Conservation (phyloP, 2,329 filamentous ascomycete genomes). For the Remersonia thermophila region DNA sequence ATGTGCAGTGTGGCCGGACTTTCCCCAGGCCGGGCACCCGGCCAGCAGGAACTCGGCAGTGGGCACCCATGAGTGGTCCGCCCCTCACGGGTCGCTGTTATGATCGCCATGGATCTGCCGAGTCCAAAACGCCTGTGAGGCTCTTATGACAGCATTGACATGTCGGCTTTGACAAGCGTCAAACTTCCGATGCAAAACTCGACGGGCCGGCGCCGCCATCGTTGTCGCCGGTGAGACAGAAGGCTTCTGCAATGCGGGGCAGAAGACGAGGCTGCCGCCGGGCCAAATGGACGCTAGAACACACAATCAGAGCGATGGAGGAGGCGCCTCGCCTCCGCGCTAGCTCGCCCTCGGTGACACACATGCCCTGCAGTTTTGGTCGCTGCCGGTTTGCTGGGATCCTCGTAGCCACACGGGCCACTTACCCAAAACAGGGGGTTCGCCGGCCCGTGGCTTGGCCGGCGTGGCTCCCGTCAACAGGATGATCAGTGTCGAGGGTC, state of each 20-base stretch:
- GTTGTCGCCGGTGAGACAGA: no score
- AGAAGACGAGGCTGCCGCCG: no score
- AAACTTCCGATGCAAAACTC: no score
- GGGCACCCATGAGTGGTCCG: no score
- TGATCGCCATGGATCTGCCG: slow-evolving; percentile 26
- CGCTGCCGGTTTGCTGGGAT: slow-evolving; percentile 14
- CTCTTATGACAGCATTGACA: slow-evolving; percentile 10
- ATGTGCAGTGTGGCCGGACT: no score
- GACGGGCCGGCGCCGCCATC: no score
- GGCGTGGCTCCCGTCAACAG: slow-evolving; percentile 6
- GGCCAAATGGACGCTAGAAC: no score
- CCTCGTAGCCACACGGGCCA: slow-evolving; percentile 16
- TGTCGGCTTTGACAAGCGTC: slow-evolving; percentile 6
- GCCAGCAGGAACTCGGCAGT: no score
- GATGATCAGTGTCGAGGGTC: background rate
- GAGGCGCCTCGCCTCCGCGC: slow-evolving; percentile 5
- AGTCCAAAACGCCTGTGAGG: slow-evolving; percentile 27
- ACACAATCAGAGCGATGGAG: no score
- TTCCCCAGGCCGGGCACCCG: no score
- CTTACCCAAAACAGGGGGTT: slow-evolving; percentile 20
- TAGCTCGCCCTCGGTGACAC: slow-evolving; percentile 9
- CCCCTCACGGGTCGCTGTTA: slow-evolving; percentile 10
- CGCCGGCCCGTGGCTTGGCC: slow-evolving; percentile 19
- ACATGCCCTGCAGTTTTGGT: slow-evolving; percentile 8
- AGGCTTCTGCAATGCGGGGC: no score